A percentile compares a stretch with the other conserved stretches of the same genome.
Evolutionary conservation across 345 rosid species (phyloP).

Genomic region (Melaleuca alternifolia): DNA sequence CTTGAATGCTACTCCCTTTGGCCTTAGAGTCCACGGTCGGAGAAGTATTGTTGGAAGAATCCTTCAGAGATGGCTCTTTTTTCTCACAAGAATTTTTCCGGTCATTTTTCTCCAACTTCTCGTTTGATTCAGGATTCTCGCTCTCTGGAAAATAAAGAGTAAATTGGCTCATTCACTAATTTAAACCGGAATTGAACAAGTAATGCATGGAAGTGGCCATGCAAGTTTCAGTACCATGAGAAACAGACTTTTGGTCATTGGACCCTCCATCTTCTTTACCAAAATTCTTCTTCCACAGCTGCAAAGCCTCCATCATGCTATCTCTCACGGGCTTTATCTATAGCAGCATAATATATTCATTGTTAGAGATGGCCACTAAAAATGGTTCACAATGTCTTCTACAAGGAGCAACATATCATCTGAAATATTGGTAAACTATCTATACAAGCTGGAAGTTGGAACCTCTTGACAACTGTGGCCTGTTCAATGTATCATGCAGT

Average conservation of each 20-base stretch:
- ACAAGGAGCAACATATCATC: neutral
- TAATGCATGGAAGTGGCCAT: neutral
- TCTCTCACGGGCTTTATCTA: constrained; percentile 98
- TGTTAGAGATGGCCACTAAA: neutral
- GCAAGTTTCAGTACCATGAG: constrained; percentile 34
- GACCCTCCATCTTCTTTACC: constrained; percentile 65
- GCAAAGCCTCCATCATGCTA: constrained; percentile 89
- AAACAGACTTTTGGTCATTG: constrained; percentile 49
- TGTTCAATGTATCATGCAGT: neutral
- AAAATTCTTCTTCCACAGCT: constrained; percentile 74
- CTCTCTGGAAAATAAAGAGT: constrained; percentile 16
- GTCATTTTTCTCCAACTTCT: constrained; percentile 27
- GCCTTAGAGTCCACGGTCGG: constrained; percentile 34
- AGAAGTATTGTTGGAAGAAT: constrained; percentile 37
- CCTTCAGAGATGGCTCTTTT: constrained; percentile 34
- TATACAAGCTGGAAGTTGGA: neutral
- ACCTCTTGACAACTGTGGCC: neutral
- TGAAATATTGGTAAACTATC: neutral
- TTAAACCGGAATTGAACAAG: neutral
- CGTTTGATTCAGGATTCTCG: constrained; percentile 20
- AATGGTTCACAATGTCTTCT: neutral
- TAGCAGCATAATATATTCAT: neutral
- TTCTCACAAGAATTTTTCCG: constrained; percentile 26
- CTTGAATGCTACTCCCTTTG: constrained; percentile 57
- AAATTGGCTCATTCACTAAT: neutral